A percentile compares a stretch with the other conserved stretches of the same genome.
Evolutionary conservation across 768 basidiomycete species (phyloP).

Genomic region (Rhodotorula paludigena): DNA sequence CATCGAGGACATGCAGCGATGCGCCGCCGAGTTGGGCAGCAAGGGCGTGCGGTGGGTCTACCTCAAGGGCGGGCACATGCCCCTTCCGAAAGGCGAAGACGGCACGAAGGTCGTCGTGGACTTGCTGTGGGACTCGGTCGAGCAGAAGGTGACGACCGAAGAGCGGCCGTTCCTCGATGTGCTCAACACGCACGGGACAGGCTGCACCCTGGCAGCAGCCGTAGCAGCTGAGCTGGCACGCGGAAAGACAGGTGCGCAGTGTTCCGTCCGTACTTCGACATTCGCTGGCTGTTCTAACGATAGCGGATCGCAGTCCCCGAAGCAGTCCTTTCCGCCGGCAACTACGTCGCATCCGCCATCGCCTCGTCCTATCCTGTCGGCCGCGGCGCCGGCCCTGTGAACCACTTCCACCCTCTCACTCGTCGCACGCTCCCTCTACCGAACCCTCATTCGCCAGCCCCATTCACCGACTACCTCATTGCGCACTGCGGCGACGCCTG

Average conservation of each 20-base stretch:
- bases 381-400: slow-evolving; percentile 73
- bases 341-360: slow-evolving; percentile 73
- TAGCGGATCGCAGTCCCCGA: slow-evolving; percentile 53
- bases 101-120: slow-evolving; percentile 57
- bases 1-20: slow-evolving; percentile 56
- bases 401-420: slow-evolving; percentile 67
- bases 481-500: slow-evolving; percentile 55
- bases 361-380: slow-evolving; percentile 64
- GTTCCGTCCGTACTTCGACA: background rate
- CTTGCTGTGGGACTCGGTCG: slow-evolving; percentile 52
- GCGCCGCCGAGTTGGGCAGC: slow-evolving; percentile 53
- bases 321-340: slow-evolving; percentile 59
- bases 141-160: slow-evolving; percentile 41
- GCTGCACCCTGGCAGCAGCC: slow-evolving; percentile 78
- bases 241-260: slow-evolving; percentile 51
- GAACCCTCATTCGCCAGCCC: slow-evolving; percentile 63
- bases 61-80: slow-evolving; percentile 79
- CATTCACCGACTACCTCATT: slow-evolving; percentile 40
- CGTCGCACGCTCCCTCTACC: slow-evolving; percentile 57
- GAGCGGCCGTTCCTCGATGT: slow-evolving; percentile 53
- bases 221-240: slow-evolving; percentile 63
- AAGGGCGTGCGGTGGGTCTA: slow-evolving; percentile 60
- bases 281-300: background rate
- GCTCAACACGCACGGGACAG: slow-evolving; percentile 76
- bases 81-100: slow-evolving; percentile 38